These are phyloP conservation scores for Mycena galopus DNA, from an alignment of 768 basidiomycete species.

Conservation along the genomic window DNA sequence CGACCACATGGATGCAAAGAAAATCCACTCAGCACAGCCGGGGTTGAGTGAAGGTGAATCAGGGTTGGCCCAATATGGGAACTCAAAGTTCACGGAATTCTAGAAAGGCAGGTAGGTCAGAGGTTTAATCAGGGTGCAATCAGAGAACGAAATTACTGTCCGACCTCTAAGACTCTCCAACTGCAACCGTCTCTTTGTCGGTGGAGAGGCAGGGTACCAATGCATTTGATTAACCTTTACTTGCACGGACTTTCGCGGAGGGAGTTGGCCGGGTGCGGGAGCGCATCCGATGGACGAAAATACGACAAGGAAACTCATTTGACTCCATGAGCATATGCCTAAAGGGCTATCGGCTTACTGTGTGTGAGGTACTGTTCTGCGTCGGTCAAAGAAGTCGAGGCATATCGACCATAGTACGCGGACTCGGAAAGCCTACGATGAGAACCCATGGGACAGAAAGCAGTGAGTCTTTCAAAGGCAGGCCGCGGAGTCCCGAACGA, in stretches of 20 bases:
- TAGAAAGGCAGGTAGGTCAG: background rate
- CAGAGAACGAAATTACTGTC: background rate
- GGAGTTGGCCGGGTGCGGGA: background rate
- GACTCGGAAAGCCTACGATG: background rate
- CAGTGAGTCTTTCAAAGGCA: background rate
- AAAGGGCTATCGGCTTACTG: background rate
- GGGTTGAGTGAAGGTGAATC: background rate
- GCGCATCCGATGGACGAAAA: conserved; percentile 2
- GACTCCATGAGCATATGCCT: conserved; percentile 14
- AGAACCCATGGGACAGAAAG: background rate
- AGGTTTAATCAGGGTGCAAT: background rate
- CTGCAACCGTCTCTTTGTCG: background rate
- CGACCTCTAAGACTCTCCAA: background rate
- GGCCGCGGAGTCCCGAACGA: background rate
- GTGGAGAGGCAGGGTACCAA: background rate
- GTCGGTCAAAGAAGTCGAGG: background rate
- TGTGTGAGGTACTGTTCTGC: background rate
- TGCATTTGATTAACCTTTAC: background rate
- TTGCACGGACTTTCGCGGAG: background rate
- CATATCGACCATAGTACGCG: too few species aligned
- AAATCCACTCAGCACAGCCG: background rate
- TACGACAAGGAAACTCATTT: background rate
- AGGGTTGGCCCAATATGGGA: background rate
- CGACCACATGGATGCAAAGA: background rate
- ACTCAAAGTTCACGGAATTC: background rate